phyloP scores from a whole-genome alignment of 192 early-diverging fungal species.

The Chytriomyces confervae region DNA sequence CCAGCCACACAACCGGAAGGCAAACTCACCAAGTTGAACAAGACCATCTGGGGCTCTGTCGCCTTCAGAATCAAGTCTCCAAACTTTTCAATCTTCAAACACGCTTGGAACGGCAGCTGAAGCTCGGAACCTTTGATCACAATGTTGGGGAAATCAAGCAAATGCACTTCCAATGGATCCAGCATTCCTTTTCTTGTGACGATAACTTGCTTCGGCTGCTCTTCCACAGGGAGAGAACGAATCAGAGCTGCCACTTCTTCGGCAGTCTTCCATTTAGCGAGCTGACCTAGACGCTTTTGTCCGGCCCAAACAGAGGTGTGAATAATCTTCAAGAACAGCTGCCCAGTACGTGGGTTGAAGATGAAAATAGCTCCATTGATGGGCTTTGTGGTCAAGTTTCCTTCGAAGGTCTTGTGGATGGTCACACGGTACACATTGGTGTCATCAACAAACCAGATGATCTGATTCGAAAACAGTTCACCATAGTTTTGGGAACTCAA shows the following conservation, averaged over 20 bases:
- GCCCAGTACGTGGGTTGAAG: constrained; percentile 98
- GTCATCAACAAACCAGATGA: constrained; percentile 99
- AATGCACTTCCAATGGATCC: constrained; percentile 96
- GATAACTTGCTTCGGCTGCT: constrained; percentile 99
- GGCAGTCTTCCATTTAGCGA: constrained; percentile 99
- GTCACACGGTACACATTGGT: constrained; percentile 99
- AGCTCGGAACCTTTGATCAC: constrained; percentile 98
- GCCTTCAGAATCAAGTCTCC: constrained; percentile 98
- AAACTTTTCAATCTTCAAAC: constrained; percentile 98
- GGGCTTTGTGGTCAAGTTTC: constrained; percentile 98
- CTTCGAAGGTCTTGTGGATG: constrained; percentile 99
- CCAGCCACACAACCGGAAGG: background rate
- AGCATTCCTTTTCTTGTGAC: constrained; percentile 99
- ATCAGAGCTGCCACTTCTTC: constrained; percentile 99
- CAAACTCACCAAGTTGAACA: constrained; percentile 61
- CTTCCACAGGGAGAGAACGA: constrained; percentile 97
- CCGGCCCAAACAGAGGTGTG: constrained; percentile 99
- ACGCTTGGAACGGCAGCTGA: constrained; percentile 97
- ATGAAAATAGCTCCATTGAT: constrained; percentile 99
- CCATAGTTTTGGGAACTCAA: constrained; percentile 87
- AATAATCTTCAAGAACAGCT: constrained; percentile 99
- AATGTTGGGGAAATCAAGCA: constrained; percentile 98
- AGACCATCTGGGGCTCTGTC: constrained; percentile 95
- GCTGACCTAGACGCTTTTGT: constrained; percentile 98
- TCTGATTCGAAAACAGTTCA: constrained; percentile 97